These are phyloP conservation scores for Xerocomellus amylosporus DNA, from an alignment of 768 basidiomycete genomes.

Conservation along the genomic window DNA sequence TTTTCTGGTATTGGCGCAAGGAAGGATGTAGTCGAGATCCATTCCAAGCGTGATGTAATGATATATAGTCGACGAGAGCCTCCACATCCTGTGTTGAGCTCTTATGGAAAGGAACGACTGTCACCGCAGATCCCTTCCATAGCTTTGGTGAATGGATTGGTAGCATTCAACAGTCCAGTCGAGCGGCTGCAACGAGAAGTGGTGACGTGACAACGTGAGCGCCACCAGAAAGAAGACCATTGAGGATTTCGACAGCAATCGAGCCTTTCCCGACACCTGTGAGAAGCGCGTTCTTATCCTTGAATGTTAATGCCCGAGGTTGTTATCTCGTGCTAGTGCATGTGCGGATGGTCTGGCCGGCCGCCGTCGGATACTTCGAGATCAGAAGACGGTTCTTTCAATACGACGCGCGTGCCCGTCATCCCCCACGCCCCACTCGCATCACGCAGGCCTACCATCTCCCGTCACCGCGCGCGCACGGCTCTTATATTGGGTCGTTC, in stretches of 20 bases:
- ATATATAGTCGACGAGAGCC: constrained; percentile 97
- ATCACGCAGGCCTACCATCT: no score
- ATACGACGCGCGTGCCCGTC: no score
- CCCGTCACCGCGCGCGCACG: no score
- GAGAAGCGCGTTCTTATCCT: constrained; percentile 97
- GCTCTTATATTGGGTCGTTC: no score
- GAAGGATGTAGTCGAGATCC: constrained; percentile 97
- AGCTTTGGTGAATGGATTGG: constrained; percentile 94
- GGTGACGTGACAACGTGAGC: constrained; percentile 95
- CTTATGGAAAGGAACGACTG: constrained; percentile 99
- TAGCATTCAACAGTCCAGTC: constrained; percentile 97
- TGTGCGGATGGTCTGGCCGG: no score
- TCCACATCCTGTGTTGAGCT: constrained; percentile 99
- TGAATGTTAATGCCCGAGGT: constrained; percentile 98
- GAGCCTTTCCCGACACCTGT: constrained; percentile 98
- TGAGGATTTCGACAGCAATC: constrained; percentile 96
- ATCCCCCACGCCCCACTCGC: no score
- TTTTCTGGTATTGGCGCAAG: constrained; percentile 98
- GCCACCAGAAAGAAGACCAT: constrained; percentile 90
- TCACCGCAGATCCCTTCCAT: constrained; percentile 93
- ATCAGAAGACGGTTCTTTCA: no score
- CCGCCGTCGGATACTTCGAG: no score
- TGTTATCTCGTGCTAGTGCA: constrained; percentile 96
- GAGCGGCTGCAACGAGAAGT: constrained; percentile 96
- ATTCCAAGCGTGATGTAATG: constrained; percentile 89